These are phyloP conservation scores for Camillea tinctor DNA, from an alignment of 2,329 filamentous ascomycete genomes.

Conservation along the genomic window DNA sequence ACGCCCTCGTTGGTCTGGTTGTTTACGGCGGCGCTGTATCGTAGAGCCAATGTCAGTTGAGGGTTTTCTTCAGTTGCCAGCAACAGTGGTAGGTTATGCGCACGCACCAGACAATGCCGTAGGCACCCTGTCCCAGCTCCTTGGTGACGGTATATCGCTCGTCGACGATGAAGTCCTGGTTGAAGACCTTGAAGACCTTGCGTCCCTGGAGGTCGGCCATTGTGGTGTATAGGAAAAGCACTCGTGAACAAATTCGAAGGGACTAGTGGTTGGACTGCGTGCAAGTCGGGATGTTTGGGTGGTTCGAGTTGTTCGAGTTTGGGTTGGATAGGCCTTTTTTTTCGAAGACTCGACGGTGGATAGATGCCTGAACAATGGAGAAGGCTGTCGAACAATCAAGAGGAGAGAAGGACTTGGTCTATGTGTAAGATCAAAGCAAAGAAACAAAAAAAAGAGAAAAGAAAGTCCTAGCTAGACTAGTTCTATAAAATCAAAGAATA, in stretches of 20 bases:
- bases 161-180: slow-evolving; percentile 98
- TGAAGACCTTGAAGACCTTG: slow-evolving; percentile 99
- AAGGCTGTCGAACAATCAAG: neutral
- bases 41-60: slow-evolving; percentile 9
- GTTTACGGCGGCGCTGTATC: slow-evolving; percentile 81
- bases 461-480: slow-evolving; percentile 4
- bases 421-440: slow-evolving; percentile 2
- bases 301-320: too few species aligned
- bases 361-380: neutral
- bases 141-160: slow-evolving; percentile 98
- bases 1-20: slow-evolving; percentile 88
- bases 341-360: neutral
- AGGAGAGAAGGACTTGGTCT: neutral
- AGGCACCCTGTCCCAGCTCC: slow-evolving; percentile 96
- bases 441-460: too few species aligned
- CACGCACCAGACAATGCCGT: slow-evolving; percentile 93
- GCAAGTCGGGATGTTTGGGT: slow-evolving; percentile 1
- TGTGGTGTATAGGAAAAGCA: slow-evolving; percentile 1
- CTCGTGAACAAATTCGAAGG: neutral
- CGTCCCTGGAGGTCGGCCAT: slow-evolving; percentile 37
- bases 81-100: neutral
- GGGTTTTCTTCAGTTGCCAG: neutral
- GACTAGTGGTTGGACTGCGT: slow-evolving; percentile 3
- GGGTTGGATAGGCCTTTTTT: slow-evolving; percentile 5
- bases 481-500: slow-evolving; percentile 9